Percentiles rank a stretch among this genome's conserved stretches.
Evolutionary conservation across 2,329 filamentous ascomycete species (phyloP).

Genomic region (Colletotrichum musae): DNA sequence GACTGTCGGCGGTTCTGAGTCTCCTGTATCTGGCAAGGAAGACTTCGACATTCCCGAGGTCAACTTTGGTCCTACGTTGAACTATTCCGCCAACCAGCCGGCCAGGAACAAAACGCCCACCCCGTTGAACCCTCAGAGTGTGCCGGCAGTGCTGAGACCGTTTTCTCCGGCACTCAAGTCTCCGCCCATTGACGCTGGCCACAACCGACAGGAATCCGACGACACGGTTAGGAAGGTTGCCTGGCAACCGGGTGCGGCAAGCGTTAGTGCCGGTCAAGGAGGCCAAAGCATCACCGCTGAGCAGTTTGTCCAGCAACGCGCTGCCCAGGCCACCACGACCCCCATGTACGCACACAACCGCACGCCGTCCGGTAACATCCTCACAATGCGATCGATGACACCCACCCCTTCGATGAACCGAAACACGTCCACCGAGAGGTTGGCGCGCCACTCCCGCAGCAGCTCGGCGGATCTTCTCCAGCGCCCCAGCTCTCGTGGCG

Average conservation of each 20-base stretch:
- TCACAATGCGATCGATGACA: slow-evolving; percentile 55
- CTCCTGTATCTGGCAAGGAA: slow-evolving; percentile 41
- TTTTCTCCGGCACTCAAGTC: slow-evolving; percentile 51
- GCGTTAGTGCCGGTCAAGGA: slow-evolving; percentile 46
- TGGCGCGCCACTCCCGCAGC: slow-evolving; percentile 59
- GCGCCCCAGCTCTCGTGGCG: slow-evolving; percentile 72
- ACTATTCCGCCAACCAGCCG: slow-evolving; percentile 65
- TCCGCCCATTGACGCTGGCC: slow-evolving; percentile 48
- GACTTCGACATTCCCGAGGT: slow-evolving; percentile 77
- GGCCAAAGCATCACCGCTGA: slow-evolving; percentile 78
- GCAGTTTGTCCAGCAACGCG: slow-evolving; percentile 86
- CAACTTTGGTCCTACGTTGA: slow-evolving; percentile 89
- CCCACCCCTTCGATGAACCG: slow-evolving; percentile 60
- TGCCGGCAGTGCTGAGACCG: slow-evolving; percentile 45
- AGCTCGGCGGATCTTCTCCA: slow-evolving; percentile 64
- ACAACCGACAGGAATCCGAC: slow-evolving; percentile 64
- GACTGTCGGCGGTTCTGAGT: slow-evolving; percentile 75
- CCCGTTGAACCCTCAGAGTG: slow-evolving; percentile 44
- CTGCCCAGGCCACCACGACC: slow-evolving; percentile 63
- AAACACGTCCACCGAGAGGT: slow-evolving; percentile 57
- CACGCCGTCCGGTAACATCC: slow-evolving; percentile 67
- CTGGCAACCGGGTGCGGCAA: slow-evolving; percentile 82
- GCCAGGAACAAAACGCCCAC: slow-evolving; percentile 51
- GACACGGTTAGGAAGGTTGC: slow-evolving; percentile 76
- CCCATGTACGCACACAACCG: slow-evolving; percentile 67